Evolutionary conservation across 805 yeast genomes (phyloP).

Genomic region (Isabelozyma rhagii): DNA sequence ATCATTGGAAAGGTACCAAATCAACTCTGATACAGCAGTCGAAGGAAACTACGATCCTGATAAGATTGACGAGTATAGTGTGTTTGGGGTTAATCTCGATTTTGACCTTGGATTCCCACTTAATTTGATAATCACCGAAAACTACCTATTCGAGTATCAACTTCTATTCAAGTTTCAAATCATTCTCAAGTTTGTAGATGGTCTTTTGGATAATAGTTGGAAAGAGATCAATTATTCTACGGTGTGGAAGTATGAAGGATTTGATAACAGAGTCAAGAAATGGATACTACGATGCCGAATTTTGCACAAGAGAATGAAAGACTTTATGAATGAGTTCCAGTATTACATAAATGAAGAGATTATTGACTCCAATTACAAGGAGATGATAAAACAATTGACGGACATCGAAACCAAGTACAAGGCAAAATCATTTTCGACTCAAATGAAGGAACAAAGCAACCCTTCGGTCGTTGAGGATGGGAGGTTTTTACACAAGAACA

Average conservation of each 20-base stretch:
- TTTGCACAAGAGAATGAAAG: conserved; percentile 56
- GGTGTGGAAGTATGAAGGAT: conserved; percentile 62
- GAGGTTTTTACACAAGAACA: conserved; percentile 4
- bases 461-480: conserved; percentile 6
- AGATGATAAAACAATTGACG: conserved; percentile 27
- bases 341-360: conserved; percentile 58
- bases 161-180: conserved; percentile 69
- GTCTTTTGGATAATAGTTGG: conserved; percentile 67
- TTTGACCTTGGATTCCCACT: conserved; percentile 82
- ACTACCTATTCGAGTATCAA: conserved; percentile 75
- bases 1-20: conserved; percentile 28
- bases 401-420: conserved; percentile 5
- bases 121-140: conserved; percentile 67
- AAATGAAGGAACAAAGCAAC: conserved; percentile 4
- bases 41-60: conserved; percentile 16
- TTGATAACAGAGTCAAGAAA: conserved; percentile 39
- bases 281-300: conserved; percentile 56
- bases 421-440: neutral
- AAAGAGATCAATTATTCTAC: conserved; percentile 57
- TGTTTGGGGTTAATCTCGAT: conserved; percentile 54
- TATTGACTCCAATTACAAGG: conserved; percentile 51
- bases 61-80: conserved; percentile 35
- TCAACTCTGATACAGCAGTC: conserved; percentile 1
- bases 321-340: conserved; percentile 52
- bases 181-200: conserved; percentile 59